phyloP scores from a whole-genome alignment of 2,329 filamentous ascomycete species.

The Intubia oerlemansii region DNA sequence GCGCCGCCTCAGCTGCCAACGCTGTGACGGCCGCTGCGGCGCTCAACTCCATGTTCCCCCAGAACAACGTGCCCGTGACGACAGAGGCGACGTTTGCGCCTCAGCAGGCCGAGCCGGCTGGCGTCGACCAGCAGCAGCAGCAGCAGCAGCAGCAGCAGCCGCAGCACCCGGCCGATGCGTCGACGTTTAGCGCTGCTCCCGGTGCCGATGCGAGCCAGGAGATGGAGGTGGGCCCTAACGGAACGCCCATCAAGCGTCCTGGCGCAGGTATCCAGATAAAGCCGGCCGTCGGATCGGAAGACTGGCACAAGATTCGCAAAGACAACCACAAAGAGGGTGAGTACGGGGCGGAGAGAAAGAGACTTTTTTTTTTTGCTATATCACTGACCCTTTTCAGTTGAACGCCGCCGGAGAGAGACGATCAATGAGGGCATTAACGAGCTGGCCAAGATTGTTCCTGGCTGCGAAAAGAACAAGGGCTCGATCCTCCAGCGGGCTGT shows the following conservation, averaged over 20 bases:
- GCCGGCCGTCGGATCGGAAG: conserved; percentile 81
- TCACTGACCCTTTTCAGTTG: no score
- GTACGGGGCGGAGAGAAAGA: no score
- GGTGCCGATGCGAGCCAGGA: background rate
- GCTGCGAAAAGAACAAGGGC: conserved; percentile 97
- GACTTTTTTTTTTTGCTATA: background rate
- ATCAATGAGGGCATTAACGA: conserved; percentile 99
- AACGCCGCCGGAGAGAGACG: conserved; percentile 86
- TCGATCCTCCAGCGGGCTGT: conserved; percentile 87
- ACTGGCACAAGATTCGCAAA: conserved; percentile 94
- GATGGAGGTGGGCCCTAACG: no score
- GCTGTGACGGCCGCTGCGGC: conserved; percentile 39
- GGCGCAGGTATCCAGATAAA: conserved; percentile 25
- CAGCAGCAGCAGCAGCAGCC: conserved; percentile 1
- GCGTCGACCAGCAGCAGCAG: conserved; percentile 8
- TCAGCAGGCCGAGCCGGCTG: conserved; percentile 19
- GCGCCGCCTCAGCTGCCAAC: conserved; percentile 9
- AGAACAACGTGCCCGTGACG: conserved; percentile 32
- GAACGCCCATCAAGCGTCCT: conserved; percentile 6
- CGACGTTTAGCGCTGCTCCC: conserved; percentile 12
- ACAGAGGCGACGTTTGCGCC: conserved; percentile 38
- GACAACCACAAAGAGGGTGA: conserved; percentile 98
- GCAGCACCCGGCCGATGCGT: conserved; percentile 9
- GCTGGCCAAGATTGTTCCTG: conserved; percentile 89
- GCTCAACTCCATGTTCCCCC: conserved; percentile 34